Evolutionary conservation across 2,329 filamentous ascomycete species (phyloP).

Genomic region (Botrytis byssoidea): DNA sequence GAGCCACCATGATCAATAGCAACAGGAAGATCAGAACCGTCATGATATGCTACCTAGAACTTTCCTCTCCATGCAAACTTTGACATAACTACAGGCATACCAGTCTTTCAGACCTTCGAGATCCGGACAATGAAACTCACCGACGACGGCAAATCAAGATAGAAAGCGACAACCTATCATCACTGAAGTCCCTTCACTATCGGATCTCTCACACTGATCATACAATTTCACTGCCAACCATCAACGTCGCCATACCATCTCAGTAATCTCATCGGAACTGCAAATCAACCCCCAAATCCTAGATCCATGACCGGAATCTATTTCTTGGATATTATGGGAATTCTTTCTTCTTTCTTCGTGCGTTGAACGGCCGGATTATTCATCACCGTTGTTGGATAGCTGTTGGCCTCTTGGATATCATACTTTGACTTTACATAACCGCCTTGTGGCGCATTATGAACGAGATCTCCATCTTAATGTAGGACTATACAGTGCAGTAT

Average conservation of each 20-base stretch:
- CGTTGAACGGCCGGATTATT: no score
- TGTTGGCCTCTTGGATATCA: no score
- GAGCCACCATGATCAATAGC: no score
- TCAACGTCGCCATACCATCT: no score
- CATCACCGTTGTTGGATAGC: no score
- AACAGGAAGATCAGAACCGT: background rate
- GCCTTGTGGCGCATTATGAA: background rate
- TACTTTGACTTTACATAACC: no score
- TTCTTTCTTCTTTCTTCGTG: no score
- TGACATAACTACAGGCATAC: background rate
- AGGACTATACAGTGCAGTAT: background rate
- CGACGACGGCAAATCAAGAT: background rate
- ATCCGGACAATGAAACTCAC: background rate
- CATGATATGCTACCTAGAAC: background rate
- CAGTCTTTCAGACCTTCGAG: rapidly evolving
- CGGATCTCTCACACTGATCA: background rate
- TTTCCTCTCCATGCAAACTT: background rate
- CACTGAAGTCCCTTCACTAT: background rate
- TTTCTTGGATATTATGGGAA: no score
- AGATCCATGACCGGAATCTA: no score
- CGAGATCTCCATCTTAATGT: background rate
- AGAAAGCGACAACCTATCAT: background rate
- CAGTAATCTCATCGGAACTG: no score
- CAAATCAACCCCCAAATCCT: no score
- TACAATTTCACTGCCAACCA: no score